These are phyloP conservation scores for Pseudogymnoascus pannorum DNA, from an alignment of 2,329 filamentous ascomycete species.

Conservation along the genomic window DNA sequence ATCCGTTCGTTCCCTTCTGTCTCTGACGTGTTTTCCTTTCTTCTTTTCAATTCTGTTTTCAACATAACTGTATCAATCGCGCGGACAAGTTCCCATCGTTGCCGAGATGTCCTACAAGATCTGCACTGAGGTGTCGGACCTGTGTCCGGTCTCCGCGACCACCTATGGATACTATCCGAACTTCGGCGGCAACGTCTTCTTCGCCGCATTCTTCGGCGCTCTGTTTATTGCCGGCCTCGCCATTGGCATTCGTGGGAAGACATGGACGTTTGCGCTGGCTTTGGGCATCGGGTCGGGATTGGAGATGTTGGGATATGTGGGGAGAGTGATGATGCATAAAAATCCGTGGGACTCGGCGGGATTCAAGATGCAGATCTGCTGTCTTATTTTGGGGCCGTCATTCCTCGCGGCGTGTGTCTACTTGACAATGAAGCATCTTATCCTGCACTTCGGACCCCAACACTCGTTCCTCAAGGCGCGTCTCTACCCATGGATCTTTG, in stretches of 20 bases:
- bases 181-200: slow-evolving; percentile 48
- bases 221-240: slow-evolving; percentile 35
- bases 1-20: background rate
- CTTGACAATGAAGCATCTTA: slow-evolving; percentile 55
- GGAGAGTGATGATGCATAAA: slow-evolving; percentile 41
- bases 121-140: background rate
- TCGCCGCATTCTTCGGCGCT: slow-evolving; percentile 42
- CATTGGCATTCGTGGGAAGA: slow-evolving; percentile 43
- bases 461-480: slow-evolving; percentile 45
- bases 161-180: slow-evolving; percentile 47
- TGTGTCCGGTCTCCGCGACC: slow-evolving; percentile 11
- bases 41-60: background rate
- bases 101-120: slow-evolving; percentile 3
- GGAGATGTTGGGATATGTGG: slow-evolving; percentile 48
- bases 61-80: background rate
- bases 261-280: slow-evolving; percentile 47
- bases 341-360: slow-evolving; percentile 48
- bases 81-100: background rate
- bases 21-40: background rate
- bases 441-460: slow-evolving; percentile 40
- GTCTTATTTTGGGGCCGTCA: slow-evolving; percentile 35
- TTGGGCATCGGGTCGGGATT: slow-evolving; percentile 43
- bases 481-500: slow-evolving; percentile 50
- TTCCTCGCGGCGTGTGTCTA: slow-evolving; percentile 57
- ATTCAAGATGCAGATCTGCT: slow-evolving; percentile 53